Evolutionary conservation across 2,329 filamentous ascomycete species (phyloP), one percentile per base, ranked within the genome.

Genomic region (Clonostachys rhizophaga): DNA sequence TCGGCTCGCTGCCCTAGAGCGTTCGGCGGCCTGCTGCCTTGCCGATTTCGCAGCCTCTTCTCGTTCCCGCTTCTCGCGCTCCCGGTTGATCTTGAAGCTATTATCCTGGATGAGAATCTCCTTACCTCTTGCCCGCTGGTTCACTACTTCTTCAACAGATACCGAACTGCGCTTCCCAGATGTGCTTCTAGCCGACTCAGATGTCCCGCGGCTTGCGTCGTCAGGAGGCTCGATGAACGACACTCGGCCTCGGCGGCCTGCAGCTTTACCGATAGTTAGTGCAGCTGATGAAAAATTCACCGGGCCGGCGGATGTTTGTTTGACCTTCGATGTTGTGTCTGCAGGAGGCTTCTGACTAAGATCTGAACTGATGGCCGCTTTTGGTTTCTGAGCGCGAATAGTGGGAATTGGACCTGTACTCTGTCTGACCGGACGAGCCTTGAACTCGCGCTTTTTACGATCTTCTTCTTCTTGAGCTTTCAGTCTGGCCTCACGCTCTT

Each of bases 371-470:
- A 10, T 3, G 8, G 24, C 24, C 9, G 24, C 24, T 30, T 30
- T 30, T 30, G 24, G 8, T 30, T 30, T 30, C 24, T 30, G 24
- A 30, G 24, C 24, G 24, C 24, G 24, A 30, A 30, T 30, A 30
- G 9, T 30, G 6, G 24, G 24, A 30, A 30, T 30, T 30, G 24
- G 24, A 30, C 24, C 24, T 16, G 70, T 58, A 47, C 68, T 75
- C 46, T 68, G 64, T 40, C 75, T 74, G 36, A 80, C 59, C 16
- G 82, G 81, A 35, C 73, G 73, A 6, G 81, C 82, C 60, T 83
- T 86, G 68, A 85, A 85, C 55, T 84, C 79, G 47, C 81, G 77
- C 47, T 75, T 73, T 60, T 72, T 79, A 20, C 69, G 74, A 50
- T 81, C 77, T 53, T 83, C 81, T 53, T 84, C 80, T 54, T 81